Conservation (phyloP, 768 basidiomycete genomes). For the Astraeus odoratus region DNA sequence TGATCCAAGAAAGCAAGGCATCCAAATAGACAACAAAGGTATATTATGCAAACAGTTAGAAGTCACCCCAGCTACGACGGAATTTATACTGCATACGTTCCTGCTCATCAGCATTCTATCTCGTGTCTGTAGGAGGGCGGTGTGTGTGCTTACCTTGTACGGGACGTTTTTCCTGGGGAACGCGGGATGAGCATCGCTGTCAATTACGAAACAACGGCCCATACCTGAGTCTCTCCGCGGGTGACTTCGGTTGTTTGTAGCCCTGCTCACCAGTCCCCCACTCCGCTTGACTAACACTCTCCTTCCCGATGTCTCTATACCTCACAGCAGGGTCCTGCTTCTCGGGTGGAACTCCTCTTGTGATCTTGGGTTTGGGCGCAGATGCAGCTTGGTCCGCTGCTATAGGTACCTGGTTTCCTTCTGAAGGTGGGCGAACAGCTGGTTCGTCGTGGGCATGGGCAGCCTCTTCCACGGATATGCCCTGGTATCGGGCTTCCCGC, state of each 20-base stretch:
- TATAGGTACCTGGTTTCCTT: slow-evolving; percentile 12
- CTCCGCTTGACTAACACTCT: slow-evolving; percentile 48
- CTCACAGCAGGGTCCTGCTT: slow-evolving; percentile 61
- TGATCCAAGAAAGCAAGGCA: background rate
- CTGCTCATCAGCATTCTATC: slow-evolving; percentile 42
- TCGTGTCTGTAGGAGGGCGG: slow-evolving; percentile 11
- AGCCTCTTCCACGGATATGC: slow-evolving; percentile 70
- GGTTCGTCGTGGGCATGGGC: slow-evolving; percentile 45
- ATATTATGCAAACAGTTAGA: slow-evolving; percentile 33
- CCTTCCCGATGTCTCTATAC: slow-evolving; percentile 49
- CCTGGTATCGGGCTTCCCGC: slow-evolving; percentile 78
- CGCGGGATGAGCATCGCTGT: slow-evolving; percentile 3
- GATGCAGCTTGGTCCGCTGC: slow-evolving; percentile 7
- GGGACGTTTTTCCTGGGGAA: slow-evolving; percentile 63
- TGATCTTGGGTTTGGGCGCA: slow-evolving; percentile 43
- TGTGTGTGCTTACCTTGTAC: slow-evolving; percentile 62
- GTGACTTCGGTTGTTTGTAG: slow-evolving; percentile 64
- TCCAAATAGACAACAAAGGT: background rate
- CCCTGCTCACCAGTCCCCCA: slow-evolving; percentile 71
- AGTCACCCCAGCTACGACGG: slow-evolving; percentile 83
- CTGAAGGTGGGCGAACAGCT: slow-evolving; percentile 9
- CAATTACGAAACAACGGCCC: slow-evolving; percentile 9
- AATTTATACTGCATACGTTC: slow-evolving; percentile 82
- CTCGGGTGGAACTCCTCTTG: slow-evolving; percentile 55
- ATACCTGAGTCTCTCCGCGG: slow-evolving; percentile 70